These are phyloP conservation scores for Leccinum arenicola DNA, from an alignment of 768 basidiomycete genomes.

Conservation along the genomic window DNA sequence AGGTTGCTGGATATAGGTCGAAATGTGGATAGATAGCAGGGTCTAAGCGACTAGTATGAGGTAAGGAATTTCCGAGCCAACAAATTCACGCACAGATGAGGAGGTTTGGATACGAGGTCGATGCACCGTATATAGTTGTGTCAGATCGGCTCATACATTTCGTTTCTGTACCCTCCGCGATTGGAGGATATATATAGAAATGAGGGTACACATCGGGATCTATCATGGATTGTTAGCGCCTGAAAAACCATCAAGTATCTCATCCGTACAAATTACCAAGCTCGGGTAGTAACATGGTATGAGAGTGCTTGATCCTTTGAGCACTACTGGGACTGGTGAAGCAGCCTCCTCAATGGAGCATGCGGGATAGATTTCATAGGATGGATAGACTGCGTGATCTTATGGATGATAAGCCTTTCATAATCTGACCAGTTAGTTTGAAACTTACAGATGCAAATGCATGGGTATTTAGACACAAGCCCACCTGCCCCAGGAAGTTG, in stretches of 20 bases:
- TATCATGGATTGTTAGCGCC: conserved; percentile 15
- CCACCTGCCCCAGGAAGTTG: conserved; percentile 13
- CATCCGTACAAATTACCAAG: conserved; percentile 35
- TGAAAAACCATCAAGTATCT: neutral
- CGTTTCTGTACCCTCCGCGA: neutral
- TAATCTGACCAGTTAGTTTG: neutral
- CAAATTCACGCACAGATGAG: conserved; percentile 15
- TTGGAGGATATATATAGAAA: conserved; percentile 39
- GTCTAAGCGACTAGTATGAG: conserved; percentile 27
- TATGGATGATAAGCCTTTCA: conserved; percentile 5
- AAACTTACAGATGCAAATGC: conserved; percentile 21
- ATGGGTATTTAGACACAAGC: conserved; percentile 11
- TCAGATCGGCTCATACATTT: neutral
- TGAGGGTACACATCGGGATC: conserved; percentile 42
- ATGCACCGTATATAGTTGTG: neutral
- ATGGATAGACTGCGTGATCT: conserved; percentile 43
- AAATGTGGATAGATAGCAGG: conserved; percentile 41
- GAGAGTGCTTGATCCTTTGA: neutral
- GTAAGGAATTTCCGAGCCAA: neutral
- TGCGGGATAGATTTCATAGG: conserved; percentile 40
- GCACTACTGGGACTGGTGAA: conserved; percentile 1
- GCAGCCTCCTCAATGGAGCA: conserved; percentile 3
- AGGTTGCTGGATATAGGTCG: conserved; percentile 35
- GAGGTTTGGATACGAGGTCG: conserved; percentile 12
- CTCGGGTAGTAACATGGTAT: conserved; percentile 34